These are phyloP conservation scores for Naganishia onofrii DNA, from an alignment of 768 basidiomycete species.

Conservation along the genomic window DNA sequence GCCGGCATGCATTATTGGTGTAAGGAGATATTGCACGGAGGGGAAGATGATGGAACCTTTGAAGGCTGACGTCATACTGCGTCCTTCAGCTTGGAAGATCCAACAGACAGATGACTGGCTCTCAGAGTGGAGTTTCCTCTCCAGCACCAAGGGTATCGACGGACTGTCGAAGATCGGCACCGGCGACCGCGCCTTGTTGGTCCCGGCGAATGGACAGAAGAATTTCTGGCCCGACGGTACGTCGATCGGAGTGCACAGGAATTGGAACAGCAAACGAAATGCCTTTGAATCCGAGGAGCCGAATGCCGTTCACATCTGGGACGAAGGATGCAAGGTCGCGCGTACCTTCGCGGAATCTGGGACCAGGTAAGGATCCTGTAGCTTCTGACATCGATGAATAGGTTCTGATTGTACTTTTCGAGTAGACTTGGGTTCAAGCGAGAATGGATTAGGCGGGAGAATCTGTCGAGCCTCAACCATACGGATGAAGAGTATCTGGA, in stretches of 20 bases:
- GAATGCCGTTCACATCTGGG: constrained; percentile 18
- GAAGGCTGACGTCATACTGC: neutral
- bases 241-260: neutral
- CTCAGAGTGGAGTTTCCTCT: constrained; percentile 21
- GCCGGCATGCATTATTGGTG: constrained; percentile 31
- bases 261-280: constrained; percentile 1
- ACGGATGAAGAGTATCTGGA: constrained; percentile 9
- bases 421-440: constrained; percentile 24
- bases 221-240: constrained; percentile 18
- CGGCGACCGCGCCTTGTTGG: neutral
- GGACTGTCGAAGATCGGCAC: constrained; percentile 9
- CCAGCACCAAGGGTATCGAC: neutral
- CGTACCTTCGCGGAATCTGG: constrained; percentile 20
- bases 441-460: constrained; percentile 16
- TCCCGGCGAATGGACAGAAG: constrained; percentile 1
- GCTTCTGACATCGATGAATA: neutral
- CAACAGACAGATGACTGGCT: constrained; percentile 15
- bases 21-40: neutral
- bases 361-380: constrained; percentile 14
- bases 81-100: neutral
- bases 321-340: constrained; percentile 21
- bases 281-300: neutral
- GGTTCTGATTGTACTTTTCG: neutral
- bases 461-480: neutral
- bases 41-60: too few relatives aligned